These are phyloP conservation scores for Stephanodiscus triporus DNA, from an alignment of 108 stramenopile species.

Conservation along the genomic window DNA sequence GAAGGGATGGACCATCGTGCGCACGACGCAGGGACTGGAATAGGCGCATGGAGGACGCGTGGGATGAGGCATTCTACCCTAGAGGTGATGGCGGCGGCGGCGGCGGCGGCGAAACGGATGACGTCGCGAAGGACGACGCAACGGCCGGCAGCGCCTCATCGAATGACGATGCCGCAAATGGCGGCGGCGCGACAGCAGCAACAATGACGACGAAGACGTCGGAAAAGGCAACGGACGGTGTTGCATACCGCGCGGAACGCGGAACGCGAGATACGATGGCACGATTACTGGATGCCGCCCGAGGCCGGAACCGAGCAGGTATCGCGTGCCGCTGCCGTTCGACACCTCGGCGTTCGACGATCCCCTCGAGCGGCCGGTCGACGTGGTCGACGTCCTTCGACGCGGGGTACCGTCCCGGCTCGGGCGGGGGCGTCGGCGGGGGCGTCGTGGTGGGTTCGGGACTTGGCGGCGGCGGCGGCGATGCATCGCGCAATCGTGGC, in stretches of 20 bases:
- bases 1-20: slow-evolving; percentile 26
- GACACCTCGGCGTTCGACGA: slow-evolving; percentile 31
- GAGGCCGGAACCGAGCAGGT: slow-evolving; percentile 43
- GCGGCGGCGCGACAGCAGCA: too few species aligned
- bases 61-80: slow-evolving; percentile 45
- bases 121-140: not conserved
- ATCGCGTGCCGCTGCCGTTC: slow-evolving; percentile 55
- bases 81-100: not conserved
- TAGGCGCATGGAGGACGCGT: slow-evolving; percentile 20
- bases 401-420: slow-evolving; percentile 28
- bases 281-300: slow-evolving; percentile 78
- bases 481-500: slow-evolving; percentile 31
- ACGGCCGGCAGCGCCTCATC: not conserved
- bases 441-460: not conserved
- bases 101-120: not conserved
- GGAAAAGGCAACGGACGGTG: not conserved
- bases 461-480: not conserved
- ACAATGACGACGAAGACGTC: not conserved
- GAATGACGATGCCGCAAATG: not conserved
- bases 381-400: slow-evolving; percentile 28
- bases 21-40: slow-evolving; percentile 31
- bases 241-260: too few species aligned
- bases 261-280: slow-evolving; percentile 56
- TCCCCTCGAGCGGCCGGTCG: too few species aligned
- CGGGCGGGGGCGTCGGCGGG: not conserved